These are phyloP conservation scores for Xylariaceae sp. DNA, from an alignment of 2,329 filamentous ascomycete species.

Conservation along the genomic window DNA sequence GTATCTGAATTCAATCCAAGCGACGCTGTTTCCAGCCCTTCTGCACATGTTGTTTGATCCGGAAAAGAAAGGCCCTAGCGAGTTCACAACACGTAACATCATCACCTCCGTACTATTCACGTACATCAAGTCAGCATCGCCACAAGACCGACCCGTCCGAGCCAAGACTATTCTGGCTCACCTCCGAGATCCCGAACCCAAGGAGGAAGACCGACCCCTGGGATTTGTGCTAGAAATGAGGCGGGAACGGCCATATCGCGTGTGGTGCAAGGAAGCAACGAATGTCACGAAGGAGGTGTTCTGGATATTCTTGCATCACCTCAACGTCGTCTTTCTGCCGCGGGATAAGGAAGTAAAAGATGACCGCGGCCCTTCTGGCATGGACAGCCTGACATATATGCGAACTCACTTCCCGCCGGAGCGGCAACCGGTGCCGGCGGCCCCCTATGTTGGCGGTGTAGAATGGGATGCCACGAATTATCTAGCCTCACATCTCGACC, in stretches of 20 bases:
- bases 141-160: conserved; percentile 58
- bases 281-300: conserved; percentile 97
- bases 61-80: conserved; percentile 95
- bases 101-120: conserved; percentile 86
- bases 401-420: conserved; percentile 73
- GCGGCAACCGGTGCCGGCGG: conserved; percentile 84
- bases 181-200: conserved; percentile 71
- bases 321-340: conserved; percentile 75
- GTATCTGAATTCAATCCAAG: conserved; percentile 74
- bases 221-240: conserved; percentile 89
- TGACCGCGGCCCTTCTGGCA: conserved; percentile 33
- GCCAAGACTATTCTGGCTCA: conserved; percentile 72
- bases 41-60: conserved; percentile 89
- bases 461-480: conserved; percentile 99
- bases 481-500: conserved; percentile 83
- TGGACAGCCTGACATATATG: conserved; percentile 56
- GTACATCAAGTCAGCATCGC: conserved; percentile 66
- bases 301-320: conserved; percentile 95
- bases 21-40: conserved; percentile 77
- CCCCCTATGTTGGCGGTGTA: conserved; percentile 92
- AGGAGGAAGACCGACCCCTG: conserved; percentile 70
- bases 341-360: conserved; percentile 36
- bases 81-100: conserved; percentile 89
- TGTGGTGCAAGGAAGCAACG: conserved; percentile 89
- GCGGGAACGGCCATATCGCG: conserved; percentile 77